These are phyloP conservation scores for Rhinocladiella mackenziei DNA, from an alignment of 2,329 filamentous ascomycete genomes.

Conservation along the genomic window DNA sequence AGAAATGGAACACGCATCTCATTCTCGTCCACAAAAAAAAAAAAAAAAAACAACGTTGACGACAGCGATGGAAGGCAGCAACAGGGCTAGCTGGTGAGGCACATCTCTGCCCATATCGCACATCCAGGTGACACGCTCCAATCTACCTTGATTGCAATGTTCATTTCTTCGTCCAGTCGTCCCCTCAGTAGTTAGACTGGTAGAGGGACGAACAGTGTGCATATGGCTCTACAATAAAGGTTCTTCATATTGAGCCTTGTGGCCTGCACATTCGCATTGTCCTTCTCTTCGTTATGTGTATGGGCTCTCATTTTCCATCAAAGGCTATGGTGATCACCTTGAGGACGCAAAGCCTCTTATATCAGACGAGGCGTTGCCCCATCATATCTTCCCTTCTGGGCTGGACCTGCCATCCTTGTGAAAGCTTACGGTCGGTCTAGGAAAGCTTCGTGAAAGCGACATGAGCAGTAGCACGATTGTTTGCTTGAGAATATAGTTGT, in stretches of 20 bases:
- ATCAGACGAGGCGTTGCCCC: too few species aligned
- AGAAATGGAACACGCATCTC: too few species aligned
- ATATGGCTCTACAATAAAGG: background rate
- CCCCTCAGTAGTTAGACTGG: background rate
- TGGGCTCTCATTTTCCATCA: slow-evolving; percentile 17
- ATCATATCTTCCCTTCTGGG: slow-evolving; percentile 13
- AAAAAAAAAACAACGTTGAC: too few species aligned
- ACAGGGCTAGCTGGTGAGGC: too few species aligned
- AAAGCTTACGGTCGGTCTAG: background rate
- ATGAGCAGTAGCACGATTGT: background rate
- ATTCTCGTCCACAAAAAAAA: too few species aligned
- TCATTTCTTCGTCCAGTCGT: too few species aligned
- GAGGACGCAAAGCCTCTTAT: slow-evolving; percentile 23
- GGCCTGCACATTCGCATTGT: slow-evolving; percentile 12
- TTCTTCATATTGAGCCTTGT: slow-evolving; percentile 14
- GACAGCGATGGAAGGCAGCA: too few species aligned
- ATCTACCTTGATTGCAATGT: too few species aligned
- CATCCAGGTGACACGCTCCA: too few species aligned
- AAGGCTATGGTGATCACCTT: slow-evolving; percentile 21
- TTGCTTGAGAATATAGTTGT: background rate
- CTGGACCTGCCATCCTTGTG: slow-evolving; percentile 17
- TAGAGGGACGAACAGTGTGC: background rate
- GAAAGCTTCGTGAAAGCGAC: background rate
- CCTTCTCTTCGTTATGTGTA: slow-evolving; percentile 19
- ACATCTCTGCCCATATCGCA: too few species aligned